phyloP scores from a whole-genome alignment of 2,329 filamentous ascomycete genomes.

The Fusarium vanettenii region DNA sequence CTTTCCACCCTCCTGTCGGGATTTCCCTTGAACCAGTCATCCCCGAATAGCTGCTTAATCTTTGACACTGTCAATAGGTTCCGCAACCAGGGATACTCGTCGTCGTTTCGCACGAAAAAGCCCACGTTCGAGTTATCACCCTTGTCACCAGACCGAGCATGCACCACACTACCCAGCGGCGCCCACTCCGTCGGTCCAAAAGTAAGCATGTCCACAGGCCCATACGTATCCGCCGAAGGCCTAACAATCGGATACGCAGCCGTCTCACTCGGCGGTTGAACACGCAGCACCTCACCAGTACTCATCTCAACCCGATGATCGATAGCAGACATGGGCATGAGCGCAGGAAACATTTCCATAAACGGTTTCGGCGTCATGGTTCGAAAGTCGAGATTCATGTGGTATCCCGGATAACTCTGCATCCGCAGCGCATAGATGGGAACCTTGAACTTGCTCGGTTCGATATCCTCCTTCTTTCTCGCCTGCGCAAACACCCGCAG shows the following conservation, averaged over 20 bases:
- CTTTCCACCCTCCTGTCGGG: slow-evolving; percentile 52
- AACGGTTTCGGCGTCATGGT: slow-evolving; percentile 56
- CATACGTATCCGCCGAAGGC: slow-evolving; percentile 42
- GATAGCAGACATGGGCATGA: slow-evolving; percentile 45
- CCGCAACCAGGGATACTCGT: slow-evolving; percentile 60
- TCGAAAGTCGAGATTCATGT: slow-evolving; percentile 57
- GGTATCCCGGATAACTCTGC: slow-evolving; percentile 56
- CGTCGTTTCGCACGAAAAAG: slow-evolving; percentile 56
- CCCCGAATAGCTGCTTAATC: slow-evolving; percentile 52
- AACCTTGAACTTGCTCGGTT: slow-evolving; percentile 51
- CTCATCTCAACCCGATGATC: slow-evolving; percentile 46
- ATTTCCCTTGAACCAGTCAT: slow-evolving; percentile 50
- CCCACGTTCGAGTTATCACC: slow-evolving; percentile 58
- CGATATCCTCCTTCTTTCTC: slow-evolving; percentile 47
- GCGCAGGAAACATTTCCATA: slow-evolving; percentile 56
- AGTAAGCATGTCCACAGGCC: slow-evolving; percentile 36
- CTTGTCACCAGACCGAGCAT: slow-evolving; percentile 55
- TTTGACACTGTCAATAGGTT: slow-evolving; percentile 53
- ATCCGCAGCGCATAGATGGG: slow-evolving; percentile 53
- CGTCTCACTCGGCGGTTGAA: slow-evolving; percentile 37
- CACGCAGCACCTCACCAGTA: slow-evolving; percentile 24
- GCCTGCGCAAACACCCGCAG: slow-evolving; percentile 61
- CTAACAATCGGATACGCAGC: slow-evolving; percentile 39
- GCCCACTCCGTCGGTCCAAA: slow-evolving; percentile 44
- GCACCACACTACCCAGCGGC: slow-evolving; percentile 47